Evolutionary conservation across 495 filamentous ascomycete species (phyloP).

Genomic region (Tetracladium setigerum): DNA sequence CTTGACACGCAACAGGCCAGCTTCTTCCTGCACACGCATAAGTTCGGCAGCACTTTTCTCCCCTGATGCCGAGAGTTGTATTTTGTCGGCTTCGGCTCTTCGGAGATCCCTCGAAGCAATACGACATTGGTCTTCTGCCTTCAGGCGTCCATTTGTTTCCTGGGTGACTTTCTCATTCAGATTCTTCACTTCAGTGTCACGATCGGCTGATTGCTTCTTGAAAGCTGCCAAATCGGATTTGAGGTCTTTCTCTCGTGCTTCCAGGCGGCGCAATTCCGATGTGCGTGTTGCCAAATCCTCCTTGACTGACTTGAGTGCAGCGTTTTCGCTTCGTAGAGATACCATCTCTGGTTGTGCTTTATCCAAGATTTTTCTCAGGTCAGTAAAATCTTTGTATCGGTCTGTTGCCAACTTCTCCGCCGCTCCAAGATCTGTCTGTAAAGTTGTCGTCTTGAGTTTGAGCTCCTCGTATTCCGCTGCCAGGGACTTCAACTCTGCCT

Average conservation of each 20-base stretch:
- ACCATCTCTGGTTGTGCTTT: slow-evolving; percentile 82
- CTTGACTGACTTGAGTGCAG: slow-evolving; percentile 59
- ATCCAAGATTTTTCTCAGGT: slow-evolving; percentile 67
- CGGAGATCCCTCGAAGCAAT: slow-evolving; percentile 66
- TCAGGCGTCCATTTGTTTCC: slow-evolving; percentile 62
- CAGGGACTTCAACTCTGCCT: slow-evolving; percentile 51
- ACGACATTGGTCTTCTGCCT: slow-evolving; percentile 68
- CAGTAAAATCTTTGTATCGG: slow-evolving; percentile 81
- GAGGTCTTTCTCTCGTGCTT: slow-evolving; percentile 74
- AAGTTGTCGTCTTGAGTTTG: slow-evolving; percentile 55
- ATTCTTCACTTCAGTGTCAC: slow-evolving; percentile 66
- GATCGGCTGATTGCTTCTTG: slow-evolving; percentile 60
- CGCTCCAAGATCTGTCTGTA: slow-evolving; percentile 81
- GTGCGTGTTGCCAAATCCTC: slow-evolving; percentile 64
- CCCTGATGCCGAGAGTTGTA: slow-evolving; percentile 61
- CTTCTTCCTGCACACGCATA: slow-evolving; percentile 59
- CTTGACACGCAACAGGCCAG: slow-evolving; percentile 51
- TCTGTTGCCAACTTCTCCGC: slow-evolving; percentile 77
- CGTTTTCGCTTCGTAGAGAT: slow-evolving; percentile 64
- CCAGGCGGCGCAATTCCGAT: slow-evolving; percentile 62
- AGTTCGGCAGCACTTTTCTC: slow-evolving; percentile 65
- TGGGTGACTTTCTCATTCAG: slow-evolving; percentile 69
- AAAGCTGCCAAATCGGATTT: slow-evolving; percentile 61
- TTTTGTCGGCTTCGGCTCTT: slow-evolving; percentile 65
- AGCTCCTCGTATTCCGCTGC: slow-evolving; percentile 67